phyloP scores from a whole-genome alignment of 2,329 filamentous ascomycete species.

The Chaetomiaceae sp. region DNA sequence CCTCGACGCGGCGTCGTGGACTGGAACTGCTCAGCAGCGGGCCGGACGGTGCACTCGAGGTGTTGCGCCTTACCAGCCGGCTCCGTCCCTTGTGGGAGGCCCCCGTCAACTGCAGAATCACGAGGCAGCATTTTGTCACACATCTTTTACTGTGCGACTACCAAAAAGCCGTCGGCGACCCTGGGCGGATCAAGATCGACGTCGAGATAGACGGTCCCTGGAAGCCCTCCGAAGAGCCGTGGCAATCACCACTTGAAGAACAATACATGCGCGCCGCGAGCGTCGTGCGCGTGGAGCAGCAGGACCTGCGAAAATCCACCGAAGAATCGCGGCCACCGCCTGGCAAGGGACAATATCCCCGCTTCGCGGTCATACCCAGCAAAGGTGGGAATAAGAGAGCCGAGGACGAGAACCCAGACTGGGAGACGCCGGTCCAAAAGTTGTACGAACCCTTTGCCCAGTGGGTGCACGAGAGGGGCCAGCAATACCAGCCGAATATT shows the following conservation, averaged over 20 bases:
- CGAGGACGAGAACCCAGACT: too few relatives aligned
- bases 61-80: background rate
- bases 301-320: too few relatives aligned
- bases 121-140: slow-evolving; percentile 1
- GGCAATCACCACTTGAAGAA: too few relatives aligned
- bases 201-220: too few relatives aligned
- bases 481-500: background rate
- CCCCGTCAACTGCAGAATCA: background rate
- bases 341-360: background rate
- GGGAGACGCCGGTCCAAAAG: too few relatives aligned
- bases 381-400: too few relatives aligned
- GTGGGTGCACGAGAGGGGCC: background rate
- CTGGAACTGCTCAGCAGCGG: background rate
- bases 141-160: slow-evolving; percentile 1
- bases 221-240: background rate
- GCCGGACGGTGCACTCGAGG: background rate
- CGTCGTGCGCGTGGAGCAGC: too few relatives aligned
- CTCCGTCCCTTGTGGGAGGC: slow-evolving; percentile 7
- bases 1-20: slow-evolving; percentile 27
- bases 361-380: background rate
- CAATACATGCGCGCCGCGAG: too few relatives aligned
- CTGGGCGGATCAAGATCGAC: background rate
- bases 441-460: slow-evolving; percentile 1
- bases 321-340: too few relatives aligned
- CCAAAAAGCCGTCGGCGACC: background rate